Percentiles rank a stretch among this genome's conserved stretches.
Evolutionary conservation across 1,139 yeast species (phyloP).

Genomic region (Eremothecium sinecaudum): DNA sequence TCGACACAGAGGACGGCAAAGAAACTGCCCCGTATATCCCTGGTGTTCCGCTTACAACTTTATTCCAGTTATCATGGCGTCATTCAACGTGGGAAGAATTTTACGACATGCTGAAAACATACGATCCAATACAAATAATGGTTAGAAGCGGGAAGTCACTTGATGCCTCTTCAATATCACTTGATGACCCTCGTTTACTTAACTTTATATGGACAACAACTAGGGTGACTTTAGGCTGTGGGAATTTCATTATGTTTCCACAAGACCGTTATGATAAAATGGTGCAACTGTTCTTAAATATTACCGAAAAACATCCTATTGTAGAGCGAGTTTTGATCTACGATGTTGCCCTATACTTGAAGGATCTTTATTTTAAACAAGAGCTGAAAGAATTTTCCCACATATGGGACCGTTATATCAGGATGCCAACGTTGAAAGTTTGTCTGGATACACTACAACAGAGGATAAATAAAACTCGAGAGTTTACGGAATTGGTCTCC

Average conservation of each 20-base stretch:
- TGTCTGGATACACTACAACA: slow-evolving; percentile 9
- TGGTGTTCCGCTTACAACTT: slow-evolving; percentile 1
- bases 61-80: slow-evolving; percentile 9
- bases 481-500: slow-evolving; percentile 7
- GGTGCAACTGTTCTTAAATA: slow-evolving; percentile 3
- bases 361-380: slow-evolving; percentile 8
- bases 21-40: slow-evolving; percentile 1
- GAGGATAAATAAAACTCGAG: slow-evolving; percentile 5
- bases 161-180: slow-evolving; percentile 4
- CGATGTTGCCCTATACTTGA: slow-evolving; percentile 9
- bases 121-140: slow-evolving; percentile 7
- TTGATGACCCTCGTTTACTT: slow-evolving; percentile 8
- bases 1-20: slow-evolving; percentile 2
- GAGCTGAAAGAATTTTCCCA: slow-evolving; percentile 6
- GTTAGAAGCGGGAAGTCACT: slow-evolving; percentile 1
- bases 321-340: slow-evolving; percentile 9
- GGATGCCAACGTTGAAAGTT: slow-evolving; percentile 11
- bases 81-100: slow-evolving; percentile 3
- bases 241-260: slow-evolving; percentile 11
- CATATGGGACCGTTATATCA: slow-evolving; percentile 12
- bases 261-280: slow-evolving; percentile 7
- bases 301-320: slow-evolving; percentile 7
- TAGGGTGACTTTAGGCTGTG: slow-evolving; percentile 7
- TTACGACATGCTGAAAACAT: slow-evolving; percentile 3
- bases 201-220: slow-evolving; percentile 10